Percentiles rank a stretch among this genome's conserved stretches.
Evolutionary conservation across 169 alveolate species (phyloP).

Genomic region (Cryptosporidium canis): DNA sequence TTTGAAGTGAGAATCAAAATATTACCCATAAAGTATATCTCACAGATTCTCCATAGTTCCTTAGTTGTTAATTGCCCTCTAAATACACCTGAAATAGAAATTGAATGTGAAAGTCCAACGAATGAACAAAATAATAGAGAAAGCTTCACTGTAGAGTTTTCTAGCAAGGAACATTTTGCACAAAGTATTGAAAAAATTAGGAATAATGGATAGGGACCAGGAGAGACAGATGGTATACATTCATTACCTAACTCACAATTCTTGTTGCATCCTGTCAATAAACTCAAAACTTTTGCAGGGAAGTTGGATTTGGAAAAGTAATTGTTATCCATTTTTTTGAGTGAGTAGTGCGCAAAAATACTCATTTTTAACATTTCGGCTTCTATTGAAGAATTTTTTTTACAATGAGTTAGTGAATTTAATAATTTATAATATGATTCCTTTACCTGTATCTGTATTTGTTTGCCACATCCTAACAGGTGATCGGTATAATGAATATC

Average conservation of each 20-base stretch:
- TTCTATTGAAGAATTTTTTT: constrained; percentile 47
- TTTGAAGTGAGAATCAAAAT: constrained; percentile 2
- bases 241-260: constrained; percentile 31
- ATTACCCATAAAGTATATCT: constrained; percentile 37
- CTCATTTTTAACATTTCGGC: constrained; percentile 61
- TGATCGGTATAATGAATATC: constrained; percentile 36
- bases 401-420: constrained; percentile 49
- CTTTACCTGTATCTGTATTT: constrained; percentile 72
- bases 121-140: constrained; percentile 27
- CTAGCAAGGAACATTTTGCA: not conserved
- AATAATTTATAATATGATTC: constrained; percentile 43
- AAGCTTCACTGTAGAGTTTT: not conserved
- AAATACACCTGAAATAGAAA: not conserved
- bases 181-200: constrained; percentile 6
- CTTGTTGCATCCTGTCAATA: constrained; percentile 74
- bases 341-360: constrained; percentile 66
- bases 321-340: constrained; percentile 26
- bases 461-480: constrained; percentile 73
- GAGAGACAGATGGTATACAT: constrained; percentile 23
- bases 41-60: constrained; percentile 52
- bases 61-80: not conserved
- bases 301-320: not conserved
- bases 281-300: constrained; percentile 61
- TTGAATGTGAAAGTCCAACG: constrained; percentile 34
- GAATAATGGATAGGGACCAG: constrained; percentile 26